Evolutionary conservation across 31 red algal genomes (phyloP).

Genomic region (Porphyra umbilicalis): DNA sequence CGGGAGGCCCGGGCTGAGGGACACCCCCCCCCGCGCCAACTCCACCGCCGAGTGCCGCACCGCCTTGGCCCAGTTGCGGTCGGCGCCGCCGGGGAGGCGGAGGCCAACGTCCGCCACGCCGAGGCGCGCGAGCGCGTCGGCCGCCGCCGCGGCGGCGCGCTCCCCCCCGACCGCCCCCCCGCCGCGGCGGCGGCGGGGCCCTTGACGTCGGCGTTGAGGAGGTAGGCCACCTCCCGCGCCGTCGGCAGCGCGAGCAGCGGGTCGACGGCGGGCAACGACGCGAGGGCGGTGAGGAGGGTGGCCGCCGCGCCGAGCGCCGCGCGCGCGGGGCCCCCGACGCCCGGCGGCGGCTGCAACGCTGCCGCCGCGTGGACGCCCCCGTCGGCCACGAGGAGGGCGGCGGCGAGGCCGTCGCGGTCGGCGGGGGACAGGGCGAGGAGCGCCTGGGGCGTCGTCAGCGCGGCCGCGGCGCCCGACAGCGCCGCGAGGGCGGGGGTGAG

Average conservation of each 20-base stretch:
- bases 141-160: neutral
- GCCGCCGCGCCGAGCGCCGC: neutral
- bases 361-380: neutral
- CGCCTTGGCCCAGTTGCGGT: neutral
- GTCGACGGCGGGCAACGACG: neutral
- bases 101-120: neutral
- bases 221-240: neutral
- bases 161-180: neutral
- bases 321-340: neutral
- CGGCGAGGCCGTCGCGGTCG: neutral
- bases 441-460: neutral
- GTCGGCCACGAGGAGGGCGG: neutral
- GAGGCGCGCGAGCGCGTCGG: neutral
- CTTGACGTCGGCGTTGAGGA: neutral
- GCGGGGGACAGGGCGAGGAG: neutral
- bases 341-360: neutral
- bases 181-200: neutral
- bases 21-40: neutral
- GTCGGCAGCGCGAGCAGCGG: neutral
- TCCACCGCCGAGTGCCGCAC: neutral
- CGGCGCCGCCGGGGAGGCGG: neutral
- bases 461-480: neutral
- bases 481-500: neutral
- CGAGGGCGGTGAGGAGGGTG: neutral
- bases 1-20: neutral